phyloP scores from a whole-genome alignment of 345 rosid genomes.

The Cochlearia excelsa region DNA sequence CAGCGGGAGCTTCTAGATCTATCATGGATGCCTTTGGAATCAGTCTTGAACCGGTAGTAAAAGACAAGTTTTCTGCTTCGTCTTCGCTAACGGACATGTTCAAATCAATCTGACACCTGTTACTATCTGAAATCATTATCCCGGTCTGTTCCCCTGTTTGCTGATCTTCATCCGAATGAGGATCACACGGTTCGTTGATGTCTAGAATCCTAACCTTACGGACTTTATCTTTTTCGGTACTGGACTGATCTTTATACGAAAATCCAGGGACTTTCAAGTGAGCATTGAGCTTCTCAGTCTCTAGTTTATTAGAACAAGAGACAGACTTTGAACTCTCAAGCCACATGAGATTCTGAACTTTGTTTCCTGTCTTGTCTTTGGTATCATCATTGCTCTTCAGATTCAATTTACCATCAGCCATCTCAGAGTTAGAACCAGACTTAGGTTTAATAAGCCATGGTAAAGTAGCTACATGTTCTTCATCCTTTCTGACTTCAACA shows the following conservation, averaged over 20 bases:
- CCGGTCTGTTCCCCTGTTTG: slow-evolving; percentile 11
- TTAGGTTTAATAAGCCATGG: slow-evolving; percentile 46
- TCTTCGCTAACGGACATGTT: slow-evolving; percentile 51
- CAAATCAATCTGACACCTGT: slow-evolving; percentile 53
- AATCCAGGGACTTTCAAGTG: slow-evolving; percentile 38
- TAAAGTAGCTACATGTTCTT: slow-evolving; percentile 36
- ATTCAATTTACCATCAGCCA: slow-evolving; percentile 40
- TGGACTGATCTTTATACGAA: slow-evolving; percentile 43
- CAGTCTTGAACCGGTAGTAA: slow-evolving; percentile 34
- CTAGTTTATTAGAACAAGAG: slow-evolving; percentile 37
- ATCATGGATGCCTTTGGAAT: slow-evolving; percentile 41
- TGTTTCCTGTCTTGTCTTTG: slow-evolving; percentile 30
- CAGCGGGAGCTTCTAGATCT: slow-evolving; percentile 51
- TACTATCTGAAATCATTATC: slow-evolving; percentile 28
- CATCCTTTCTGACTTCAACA: slow-evolving; percentile 47
- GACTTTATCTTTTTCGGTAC: slow-evolving; percentile 41
- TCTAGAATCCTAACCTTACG: slow-evolving; percentile 53
- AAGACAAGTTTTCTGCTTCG: slow-evolving; percentile 40
- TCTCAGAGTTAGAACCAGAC: slow-evolving; percentile 36
- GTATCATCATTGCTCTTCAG: slow-evolving; percentile 33
- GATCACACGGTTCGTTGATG: slow-evolving; percentile 85
- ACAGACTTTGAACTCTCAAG: slow-evolving; percentile 30
- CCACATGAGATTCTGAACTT: slow-evolving; percentile 40
- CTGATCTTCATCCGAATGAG: slow-evolving; percentile 39
- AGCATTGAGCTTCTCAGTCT: slow-evolving; percentile 34